Percentiles rank a stretch among this genome's conserved stretches.
These are phyloP conservation scores for Irpex sp. DNA, from an alignment of 1,284 basidiomycete species.

Conservation along the genomic window DNA sequence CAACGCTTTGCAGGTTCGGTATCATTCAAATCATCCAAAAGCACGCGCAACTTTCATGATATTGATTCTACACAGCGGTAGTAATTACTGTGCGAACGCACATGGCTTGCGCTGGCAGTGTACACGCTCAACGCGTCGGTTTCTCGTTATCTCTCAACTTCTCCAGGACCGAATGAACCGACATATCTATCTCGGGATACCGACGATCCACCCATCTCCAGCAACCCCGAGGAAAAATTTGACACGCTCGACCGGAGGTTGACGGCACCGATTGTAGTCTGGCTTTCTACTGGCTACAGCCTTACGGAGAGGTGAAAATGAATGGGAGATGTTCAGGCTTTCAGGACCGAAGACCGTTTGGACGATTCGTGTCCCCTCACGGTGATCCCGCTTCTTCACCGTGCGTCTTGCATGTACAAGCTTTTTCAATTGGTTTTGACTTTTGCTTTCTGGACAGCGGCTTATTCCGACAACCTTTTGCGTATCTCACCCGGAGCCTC, in stretches of 20 bases:
- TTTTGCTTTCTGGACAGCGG: background rate
- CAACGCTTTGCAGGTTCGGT: background rate
- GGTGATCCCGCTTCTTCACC: background rate
- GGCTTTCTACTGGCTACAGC: background rate
- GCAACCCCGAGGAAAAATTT: background rate
- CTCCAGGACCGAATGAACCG: background rate
- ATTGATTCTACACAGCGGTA: background rate
- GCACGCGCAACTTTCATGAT: background rate
- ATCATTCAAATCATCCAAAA: background rate
- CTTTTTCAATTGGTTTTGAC: background rate
- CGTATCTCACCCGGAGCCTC: background rate
- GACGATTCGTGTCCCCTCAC: background rate
- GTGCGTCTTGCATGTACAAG: too few relatives aligned
- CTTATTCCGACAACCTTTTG: background rate
- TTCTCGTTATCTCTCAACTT: background rate
- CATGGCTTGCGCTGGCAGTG: background rate
- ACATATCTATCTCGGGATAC: background rate
- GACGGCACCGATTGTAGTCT: background rate
- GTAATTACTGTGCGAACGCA: background rate
- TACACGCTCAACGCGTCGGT: background rate
- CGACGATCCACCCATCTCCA: background rate
- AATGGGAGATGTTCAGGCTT: background rate
- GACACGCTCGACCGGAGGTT: background rate
- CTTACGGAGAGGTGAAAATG: background rate
- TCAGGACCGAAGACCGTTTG: background rate